A percentile compares a stretch with the other conserved stretches of the same genome.
Evolutionary conservation across 306 rosid genomes (phyloP).

Genomic region (Trichosanthes truncata): DNA sequence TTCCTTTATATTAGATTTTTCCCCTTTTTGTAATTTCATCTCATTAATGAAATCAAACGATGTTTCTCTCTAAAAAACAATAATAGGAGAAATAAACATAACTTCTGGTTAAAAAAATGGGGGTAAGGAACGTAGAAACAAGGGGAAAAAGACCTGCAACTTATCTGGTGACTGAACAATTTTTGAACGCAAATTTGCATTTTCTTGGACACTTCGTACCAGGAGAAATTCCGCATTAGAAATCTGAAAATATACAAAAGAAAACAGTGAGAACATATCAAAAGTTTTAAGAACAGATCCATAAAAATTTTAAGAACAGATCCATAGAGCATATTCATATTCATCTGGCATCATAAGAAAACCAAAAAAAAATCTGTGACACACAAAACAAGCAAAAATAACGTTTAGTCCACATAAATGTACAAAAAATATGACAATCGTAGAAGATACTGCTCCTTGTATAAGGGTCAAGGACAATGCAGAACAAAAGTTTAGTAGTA

Average conservation of each 20-base stretch:
- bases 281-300: neutral
- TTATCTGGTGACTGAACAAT: slow-evolving; percentile 86
- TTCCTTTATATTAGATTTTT: too few relatives aligned
- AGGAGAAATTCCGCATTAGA: slow-evolving; percentile 61
- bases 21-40: neutral
- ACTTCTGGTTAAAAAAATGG: neutral
- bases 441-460: neutral
- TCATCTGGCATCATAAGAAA: neutral
- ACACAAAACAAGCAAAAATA: neutral
- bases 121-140: neutral
- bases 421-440: neutral
- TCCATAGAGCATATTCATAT: neutral
- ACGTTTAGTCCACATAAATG: neutral
- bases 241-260: slow-evolving; percentile 34
- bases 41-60: neutral
- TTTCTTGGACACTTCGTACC: slow-evolving; percentile 67
- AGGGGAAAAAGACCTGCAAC: slow-evolving; percentile 45
- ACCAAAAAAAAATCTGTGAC: neutral
- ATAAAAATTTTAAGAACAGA: neutral
- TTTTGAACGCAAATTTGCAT: slow-evolving; percentile 64
- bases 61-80: neutral
- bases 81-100: neutral
- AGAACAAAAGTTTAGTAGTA: neutral
- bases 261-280: slow-evolving; percentile 3
- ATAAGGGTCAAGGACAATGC: neutral